phyloP scores from a whole-genome alignment of 805 yeast genomes.

The Yarrowia keelungensis region DNA sequence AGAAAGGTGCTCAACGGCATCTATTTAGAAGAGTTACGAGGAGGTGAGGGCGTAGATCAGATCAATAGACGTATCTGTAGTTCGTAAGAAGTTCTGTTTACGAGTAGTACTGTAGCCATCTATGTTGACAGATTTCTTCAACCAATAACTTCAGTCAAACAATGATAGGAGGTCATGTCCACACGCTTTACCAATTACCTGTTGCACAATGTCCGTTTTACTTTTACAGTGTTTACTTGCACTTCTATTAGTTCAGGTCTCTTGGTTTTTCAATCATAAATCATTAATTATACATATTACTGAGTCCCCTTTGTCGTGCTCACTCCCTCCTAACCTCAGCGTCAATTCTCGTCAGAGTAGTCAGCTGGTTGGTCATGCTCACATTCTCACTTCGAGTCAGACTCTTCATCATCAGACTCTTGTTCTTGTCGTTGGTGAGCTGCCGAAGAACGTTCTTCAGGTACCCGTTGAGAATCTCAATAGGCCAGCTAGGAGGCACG shows the following conservation, averaged over 20 bases:
- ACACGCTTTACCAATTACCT: no score
- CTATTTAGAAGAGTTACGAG: neutral
- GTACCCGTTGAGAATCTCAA: conserved; percentile 47
- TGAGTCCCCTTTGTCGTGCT: neutral
- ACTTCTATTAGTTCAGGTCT: no score
- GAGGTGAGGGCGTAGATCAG: no score
- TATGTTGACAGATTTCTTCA: no score
- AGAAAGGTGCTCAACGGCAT: neutral
- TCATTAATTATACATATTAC: conserved; percentile 4
- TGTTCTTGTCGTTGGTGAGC: conserved; percentile 42
- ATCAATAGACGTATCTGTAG: no score
- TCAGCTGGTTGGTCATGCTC: conserved; percentile 39
- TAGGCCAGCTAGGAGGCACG: conserved; percentile 49
- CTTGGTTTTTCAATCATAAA: neutral
- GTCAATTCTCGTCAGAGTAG: conserved; percentile 17
- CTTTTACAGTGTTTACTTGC: no score
- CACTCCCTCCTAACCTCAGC: conserved; percentile 20
- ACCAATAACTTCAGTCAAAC: no score
- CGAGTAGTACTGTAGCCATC: no score
- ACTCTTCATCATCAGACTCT: conserved; percentile 41
- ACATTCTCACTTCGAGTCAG: conserved; percentile 43
- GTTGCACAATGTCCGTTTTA: no score
- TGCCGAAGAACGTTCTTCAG: conserved; percentile 41
- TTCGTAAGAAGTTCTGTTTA: no score
- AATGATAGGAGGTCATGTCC: no score